phyloP scores from a whole-genome alignment of 208 protist genomes.

The Leishmania aethiopica region DNA sequence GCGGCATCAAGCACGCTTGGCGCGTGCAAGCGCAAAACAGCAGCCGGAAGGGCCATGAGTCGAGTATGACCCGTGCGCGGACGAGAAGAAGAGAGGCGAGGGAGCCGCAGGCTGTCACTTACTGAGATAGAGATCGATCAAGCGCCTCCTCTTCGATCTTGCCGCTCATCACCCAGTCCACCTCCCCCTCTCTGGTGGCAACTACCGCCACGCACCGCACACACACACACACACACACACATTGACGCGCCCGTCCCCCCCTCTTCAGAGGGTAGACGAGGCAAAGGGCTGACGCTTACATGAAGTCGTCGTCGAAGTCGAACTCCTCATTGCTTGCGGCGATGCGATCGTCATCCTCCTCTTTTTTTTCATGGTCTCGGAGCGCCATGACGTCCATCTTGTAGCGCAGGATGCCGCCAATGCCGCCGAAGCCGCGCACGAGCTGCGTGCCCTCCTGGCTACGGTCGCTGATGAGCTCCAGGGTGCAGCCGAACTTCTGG shows the following conservation, averaged over 20 bases:
- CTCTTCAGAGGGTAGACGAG: background rate
- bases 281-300: slow-evolving; percentile 38
- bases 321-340: slow-evolving; percentile 79
- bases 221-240: slow-evolving; percentile 17
- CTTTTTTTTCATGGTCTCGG: slow-evolving; percentile 86
- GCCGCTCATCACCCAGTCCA: background rate
- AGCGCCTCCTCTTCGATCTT: background rate
- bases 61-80: background rate
- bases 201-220: background rate
- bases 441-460: slow-evolving; percentile 99
- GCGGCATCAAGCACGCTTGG: background rate
- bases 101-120: background rate
- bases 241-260: too few relatives aligned
- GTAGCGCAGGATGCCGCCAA: slow-evolving; percentile 95
- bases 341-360: slow-evolving; percentile 63
- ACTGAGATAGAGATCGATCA: background rate
- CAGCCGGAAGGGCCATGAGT: background rate
- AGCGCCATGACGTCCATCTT: slow-evolving; percentile 91
- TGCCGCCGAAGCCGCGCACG: slow-evolving; percentile 97
- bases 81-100: too few relatives aligned
- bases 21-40: background rate
- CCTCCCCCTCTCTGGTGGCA: background rate
- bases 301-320: slow-evolving; percentile 94
- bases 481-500: slow-evolving; percentile 96
- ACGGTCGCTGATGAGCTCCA: slow-evolving; percentile 94